Evolutionary conservation across 495 filamentous ascomycete species (phyloP).

Genomic region (Tetracladium setigerum): DNA sequence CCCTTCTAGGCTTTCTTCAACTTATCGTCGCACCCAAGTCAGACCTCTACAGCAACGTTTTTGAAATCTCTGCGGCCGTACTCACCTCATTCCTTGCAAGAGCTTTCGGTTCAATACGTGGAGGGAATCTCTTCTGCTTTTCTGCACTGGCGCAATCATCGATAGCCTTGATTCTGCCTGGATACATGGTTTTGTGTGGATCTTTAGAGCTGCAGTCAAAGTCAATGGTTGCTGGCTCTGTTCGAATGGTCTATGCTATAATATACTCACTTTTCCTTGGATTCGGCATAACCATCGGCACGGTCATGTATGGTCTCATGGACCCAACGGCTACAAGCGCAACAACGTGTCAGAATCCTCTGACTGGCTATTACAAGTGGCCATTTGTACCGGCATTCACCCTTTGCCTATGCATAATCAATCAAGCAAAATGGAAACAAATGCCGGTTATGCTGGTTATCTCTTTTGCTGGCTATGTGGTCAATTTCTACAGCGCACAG

Average conservation of each 20-base stretch:
- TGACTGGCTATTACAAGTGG: slow-evolving; percentile 54
- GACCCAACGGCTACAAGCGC: slow-evolving; percentile 65
- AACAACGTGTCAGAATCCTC: slow-evolving; percentile 61
- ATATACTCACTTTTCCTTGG: slow-evolving; percentile 94
- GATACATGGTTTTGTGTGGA: slow-evolving; percentile 76
- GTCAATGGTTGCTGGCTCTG: slow-evolving; percentile 80
- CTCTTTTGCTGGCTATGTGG: slow-evolving; percentile 75
- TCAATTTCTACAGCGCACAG: slow-evolving; percentile 70
- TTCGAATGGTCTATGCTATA: slow-evolving; percentile 93
- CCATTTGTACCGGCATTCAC: slow-evolving; percentile 78
- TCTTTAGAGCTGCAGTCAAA: slow-evolving; percentile 82
- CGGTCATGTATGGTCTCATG: slow-evolving; percentile 78
- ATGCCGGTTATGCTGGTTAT: slow-evolving; percentile 81
- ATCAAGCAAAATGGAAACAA: slow-evolving; percentile 86
- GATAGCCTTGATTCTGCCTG: slow-evolving; percentile 88
- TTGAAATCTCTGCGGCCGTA: slow-evolving; percentile 82
- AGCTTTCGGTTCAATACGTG: slow-evolving; percentile 73
- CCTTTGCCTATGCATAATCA: slow-evolving; percentile 74
- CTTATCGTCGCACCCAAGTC: slow-evolving; percentile 72
- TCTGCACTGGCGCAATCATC: slow-evolving; percentile 83
- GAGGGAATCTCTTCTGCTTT: slow-evolving; percentile 77
- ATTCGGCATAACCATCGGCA: slow-evolving; percentile 95
- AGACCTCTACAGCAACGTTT: slow-evolving; percentile 79
- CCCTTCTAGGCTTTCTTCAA: slow-evolving; percentile 73
- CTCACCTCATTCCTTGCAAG: slow-evolving; percentile 85